Evolutionary conservation across 1,284 basidiomycete species (phyloP).

Genomic region (Papiliotrema fonsecae): DNA sequence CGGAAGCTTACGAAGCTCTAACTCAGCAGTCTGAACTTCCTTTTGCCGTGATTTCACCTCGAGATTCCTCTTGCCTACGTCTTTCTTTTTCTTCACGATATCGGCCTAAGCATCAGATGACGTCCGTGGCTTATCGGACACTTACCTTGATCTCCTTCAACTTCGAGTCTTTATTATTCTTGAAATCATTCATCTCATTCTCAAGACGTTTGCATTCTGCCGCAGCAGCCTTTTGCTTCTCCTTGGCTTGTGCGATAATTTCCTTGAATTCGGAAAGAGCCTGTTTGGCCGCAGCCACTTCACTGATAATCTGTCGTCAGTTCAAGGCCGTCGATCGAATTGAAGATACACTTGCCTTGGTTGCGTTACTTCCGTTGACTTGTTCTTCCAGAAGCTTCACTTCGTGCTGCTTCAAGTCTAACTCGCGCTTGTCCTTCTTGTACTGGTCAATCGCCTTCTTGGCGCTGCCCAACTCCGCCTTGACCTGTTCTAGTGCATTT

Average conservation of each 20-base stretch:
- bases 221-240: slow-evolving; percentile 69
- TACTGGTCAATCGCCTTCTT: slow-evolving; percentile 64
- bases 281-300: slow-evolving; percentile 70
- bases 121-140: background rate
- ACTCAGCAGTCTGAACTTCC: slow-evolving; percentile 76
- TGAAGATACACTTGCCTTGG: slow-evolving; percentile 58
- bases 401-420: slow-evolving; percentile 88
- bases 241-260: slow-evolving; percentile 62
- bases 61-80: slow-evolving; percentile 72
- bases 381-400: slow-evolving; percentile 77
- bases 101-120: slow-evolving; percentile 53
- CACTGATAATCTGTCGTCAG: slow-evolving; percentile 62
- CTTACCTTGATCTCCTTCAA: slow-evolving; percentile 84
- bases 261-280: slow-evolving; percentile 63
- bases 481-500: slow-evolving; percentile 55
- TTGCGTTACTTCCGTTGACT: slow-evolving; percentile 80
- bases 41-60: slow-evolving; percentile 81
- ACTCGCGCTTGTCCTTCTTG: slow-evolving; percentile 62
- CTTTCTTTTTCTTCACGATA: slow-evolving; percentile 74
- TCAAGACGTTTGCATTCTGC: slow-evolving; percentile 81
- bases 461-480: slow-evolving; percentile 57
- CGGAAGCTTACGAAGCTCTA: slow-evolving; percentile 68
- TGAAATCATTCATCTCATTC: slow-evolving; percentile 97
- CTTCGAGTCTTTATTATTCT: slow-evolving; percentile 97
- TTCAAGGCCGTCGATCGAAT: background rate